Evolutionary conservation across 1,139 yeast species (phyloP), one percentile per base, ranked within the genome.

Genomic region (Geotrichum histeridarum): DNA sequence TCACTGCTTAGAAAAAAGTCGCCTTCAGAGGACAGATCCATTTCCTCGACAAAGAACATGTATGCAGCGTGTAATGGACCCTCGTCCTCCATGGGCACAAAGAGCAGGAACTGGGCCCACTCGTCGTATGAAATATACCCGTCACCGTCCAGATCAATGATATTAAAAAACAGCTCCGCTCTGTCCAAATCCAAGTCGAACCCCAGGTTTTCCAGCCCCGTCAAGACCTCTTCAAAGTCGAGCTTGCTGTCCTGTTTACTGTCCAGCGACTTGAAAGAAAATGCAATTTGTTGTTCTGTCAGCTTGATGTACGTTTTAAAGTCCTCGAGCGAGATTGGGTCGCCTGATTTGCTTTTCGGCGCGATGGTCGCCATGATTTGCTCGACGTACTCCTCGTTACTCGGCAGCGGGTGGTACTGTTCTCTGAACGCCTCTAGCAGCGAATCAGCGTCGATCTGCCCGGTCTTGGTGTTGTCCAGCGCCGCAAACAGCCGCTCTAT

Each of bases 1-100:
- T 88, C 96, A 65, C 82, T 84, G 46, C 86, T 83, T 43, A 90
- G 76, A 0, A 95, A 84, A 56, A 90, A 90, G 71, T 91, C 98
- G 66, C 97, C 96, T 66, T 93, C 98, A 0, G 95, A 81, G 2
- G 87, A 82, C 47, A 90, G 72, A 65, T 89, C 96, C 49, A 82
- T 79, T 60, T 88, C 94, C 64, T 89, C 96, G 52, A 81, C 82
- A 59, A 91, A 83, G 67, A 84, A 87, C 51, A 81, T 78, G 68
- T 83, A 91, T 6, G 96, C 97, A 0, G 96, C 86, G 64, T 80
- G 80, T 82, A 83, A 67, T 87, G 78, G 66, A 3, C 87, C 81
- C 54, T 78, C 74, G 22, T 72, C 68, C 12, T 70, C 62, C 54
- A 93, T 74, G 2, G 99, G 99, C 74, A 91, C 84, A 61, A 93